Evolutionary conservation across 345 rosid species (phyloP).

Genomic region (Brassica cretica): DNA sequence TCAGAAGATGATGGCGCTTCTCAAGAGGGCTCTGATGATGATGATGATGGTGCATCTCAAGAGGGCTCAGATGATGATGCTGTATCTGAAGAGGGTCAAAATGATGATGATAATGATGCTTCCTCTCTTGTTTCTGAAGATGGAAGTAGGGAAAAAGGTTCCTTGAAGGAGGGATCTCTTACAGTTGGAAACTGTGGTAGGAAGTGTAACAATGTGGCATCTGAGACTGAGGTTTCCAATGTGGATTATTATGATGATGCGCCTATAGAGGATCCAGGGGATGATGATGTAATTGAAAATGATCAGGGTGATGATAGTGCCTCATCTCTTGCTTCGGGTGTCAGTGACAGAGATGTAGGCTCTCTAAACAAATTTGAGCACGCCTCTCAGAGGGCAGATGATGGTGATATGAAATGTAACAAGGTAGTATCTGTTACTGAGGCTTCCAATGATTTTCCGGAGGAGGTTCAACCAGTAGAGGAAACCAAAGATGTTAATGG

Average conservation of each 20-base stretch:
- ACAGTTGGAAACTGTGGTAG: background rate
- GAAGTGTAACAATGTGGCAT: background rate
- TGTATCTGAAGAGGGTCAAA: background rate
- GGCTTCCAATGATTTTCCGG: background rate
- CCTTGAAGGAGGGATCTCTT: background rate
- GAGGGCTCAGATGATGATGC: background rate
- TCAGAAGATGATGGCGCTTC: background rate
- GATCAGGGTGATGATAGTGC: background rate
- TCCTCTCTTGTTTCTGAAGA: conserved; percentile 10
- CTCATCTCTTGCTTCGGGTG: background rate
- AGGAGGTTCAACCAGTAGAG: background rate
- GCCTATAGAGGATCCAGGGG: background rate
- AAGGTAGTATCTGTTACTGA: background rate
- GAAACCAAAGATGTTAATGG: conserved; percentile 21
- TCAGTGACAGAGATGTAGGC: background rate
- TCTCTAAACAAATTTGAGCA: background rate
- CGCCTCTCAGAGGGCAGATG: background rate
- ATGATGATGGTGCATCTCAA: background rate
- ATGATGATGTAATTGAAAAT: background rate
- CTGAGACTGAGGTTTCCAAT: conserved; percentile 11
- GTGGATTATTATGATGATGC: background rate
- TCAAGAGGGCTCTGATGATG: background rate
- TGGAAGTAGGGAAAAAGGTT: background rate
- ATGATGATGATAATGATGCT: background rate
- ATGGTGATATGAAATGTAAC: background rate